Conservation (phyloP, 148 eudicot species). For the Vaccinium myrtillus region DNA sequence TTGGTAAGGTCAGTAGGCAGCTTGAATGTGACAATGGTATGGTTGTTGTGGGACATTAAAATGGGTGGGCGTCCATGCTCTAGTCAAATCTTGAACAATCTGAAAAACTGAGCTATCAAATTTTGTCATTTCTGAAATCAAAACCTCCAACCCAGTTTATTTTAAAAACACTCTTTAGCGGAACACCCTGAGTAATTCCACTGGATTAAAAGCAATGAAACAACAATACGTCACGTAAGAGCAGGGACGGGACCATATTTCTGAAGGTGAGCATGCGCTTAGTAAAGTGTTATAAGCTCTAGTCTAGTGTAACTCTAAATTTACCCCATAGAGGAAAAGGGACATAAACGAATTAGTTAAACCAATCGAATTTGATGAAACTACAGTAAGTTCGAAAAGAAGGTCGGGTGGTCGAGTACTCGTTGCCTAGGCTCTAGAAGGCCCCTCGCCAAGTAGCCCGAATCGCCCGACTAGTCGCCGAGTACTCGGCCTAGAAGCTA, state of each 20-base stretch:
- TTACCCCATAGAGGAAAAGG: no score
- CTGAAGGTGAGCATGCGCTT: background rate
- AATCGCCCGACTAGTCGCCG: no score
- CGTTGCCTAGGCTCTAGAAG: no score
- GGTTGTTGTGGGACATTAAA: slow-evolving; percentile 5
- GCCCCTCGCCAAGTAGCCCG: background rate
- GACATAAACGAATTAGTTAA: background rate
- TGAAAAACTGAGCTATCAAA: background rate
- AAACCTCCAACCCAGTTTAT: background rate
- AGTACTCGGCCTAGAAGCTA: background rate
- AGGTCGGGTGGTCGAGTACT: no score
- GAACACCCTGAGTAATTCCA: background rate
- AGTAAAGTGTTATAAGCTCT: background rate
- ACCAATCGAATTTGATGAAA: background rate
- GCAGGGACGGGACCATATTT: background rate
- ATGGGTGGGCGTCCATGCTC: background rate
- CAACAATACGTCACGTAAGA: background rate
- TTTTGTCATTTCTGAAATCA: background rate
- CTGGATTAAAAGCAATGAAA: background rate
- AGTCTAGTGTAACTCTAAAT: no score
- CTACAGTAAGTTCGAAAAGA: background rate
- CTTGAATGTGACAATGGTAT: slow-evolving; percentile 1
- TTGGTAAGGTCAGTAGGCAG: background rate
- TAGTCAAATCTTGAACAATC: background rate
- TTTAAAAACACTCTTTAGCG: no score